Evolutionary conservation across 2,329 filamentous ascomycete species (phyloP).

Genomic region (Plenodomus lindquistii): DNA sequence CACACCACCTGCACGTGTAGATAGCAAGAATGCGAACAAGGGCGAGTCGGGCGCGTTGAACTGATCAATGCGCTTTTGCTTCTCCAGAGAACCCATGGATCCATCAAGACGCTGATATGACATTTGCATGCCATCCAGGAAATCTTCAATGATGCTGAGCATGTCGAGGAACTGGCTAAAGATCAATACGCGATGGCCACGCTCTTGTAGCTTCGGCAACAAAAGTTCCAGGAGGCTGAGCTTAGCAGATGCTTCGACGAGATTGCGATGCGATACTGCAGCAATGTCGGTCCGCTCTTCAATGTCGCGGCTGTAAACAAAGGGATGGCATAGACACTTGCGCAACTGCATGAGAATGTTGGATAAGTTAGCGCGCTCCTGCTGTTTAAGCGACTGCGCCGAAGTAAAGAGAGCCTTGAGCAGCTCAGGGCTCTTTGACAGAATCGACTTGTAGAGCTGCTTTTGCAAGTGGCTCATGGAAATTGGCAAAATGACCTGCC

Average conservation of each 20-base stretch:
- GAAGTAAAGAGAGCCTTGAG: conserved; percentile 84
- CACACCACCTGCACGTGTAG: conserved; percentile 91
- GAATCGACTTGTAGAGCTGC: conserved; percentile 90
- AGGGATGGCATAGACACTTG: conserved; percentile 94
- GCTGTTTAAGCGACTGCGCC: conserved; percentile 60
- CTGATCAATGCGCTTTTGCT: conserved; percentile 91
- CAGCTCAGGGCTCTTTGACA: conserved; percentile 85
- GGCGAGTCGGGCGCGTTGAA: conserved; percentile 85
- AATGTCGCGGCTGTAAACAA: conserved; percentile 87
- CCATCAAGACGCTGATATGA: conserved; percentile 83
- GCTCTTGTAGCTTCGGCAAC: conserved; percentile 81
- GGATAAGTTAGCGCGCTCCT: conserved; percentile 79
- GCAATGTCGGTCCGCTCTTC: conserved; percentile 75
- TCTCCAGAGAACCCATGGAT: conserved; percentile 76
- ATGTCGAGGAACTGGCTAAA: conserved; percentile 95
- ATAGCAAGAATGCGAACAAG: conserved; percentile 88
- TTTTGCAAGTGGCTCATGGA: conserved; percentile 94
- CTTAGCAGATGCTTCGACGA: conserved; percentile 91
- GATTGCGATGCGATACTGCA: conserved; percentile 70
- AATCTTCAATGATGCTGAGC: conserved; percentile 88
- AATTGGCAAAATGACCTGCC: conserved; percentile 93
- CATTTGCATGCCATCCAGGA: conserved; percentile 75
- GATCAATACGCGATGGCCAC: conserved; percentile 87
- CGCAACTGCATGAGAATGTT: conserved; percentile 95
- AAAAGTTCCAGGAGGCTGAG: conserved; percentile 81